Percentiles rank a stretch among this genome's conserved stretches.
Evolutionary conservation across 176 grass and related monocot species (phyloP).

Genomic region (Olyra latifolia): DNA sequence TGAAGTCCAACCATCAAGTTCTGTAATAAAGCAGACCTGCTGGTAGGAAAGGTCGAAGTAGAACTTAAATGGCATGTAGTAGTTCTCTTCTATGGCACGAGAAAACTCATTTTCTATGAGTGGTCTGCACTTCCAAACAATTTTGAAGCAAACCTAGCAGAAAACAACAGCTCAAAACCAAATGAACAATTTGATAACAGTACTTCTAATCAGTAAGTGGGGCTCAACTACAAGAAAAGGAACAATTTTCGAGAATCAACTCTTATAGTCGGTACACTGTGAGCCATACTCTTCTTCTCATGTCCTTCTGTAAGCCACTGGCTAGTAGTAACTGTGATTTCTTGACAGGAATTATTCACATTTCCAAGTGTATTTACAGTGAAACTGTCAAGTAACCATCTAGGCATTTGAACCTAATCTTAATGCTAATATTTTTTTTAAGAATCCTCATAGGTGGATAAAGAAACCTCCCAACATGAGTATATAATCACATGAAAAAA

Average conservation of each 20-base stretch:
- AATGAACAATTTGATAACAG: neutral
- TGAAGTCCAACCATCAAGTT: constrained; percentile 23
- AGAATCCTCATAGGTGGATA: neutral
- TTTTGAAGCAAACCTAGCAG: constrained; percentile 54
- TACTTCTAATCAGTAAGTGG: neutral
- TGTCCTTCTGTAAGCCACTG: neutral
- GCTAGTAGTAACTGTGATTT: neutral
- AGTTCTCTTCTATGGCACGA: constrained; percentile 57
- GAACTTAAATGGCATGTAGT: constrained; percentile 56
- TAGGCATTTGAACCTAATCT: neutral
- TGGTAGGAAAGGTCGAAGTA: constrained; percentile 59
- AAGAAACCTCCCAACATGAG: neutral
- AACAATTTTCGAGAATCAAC: neutral
- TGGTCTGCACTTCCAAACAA: constrained; percentile 61
- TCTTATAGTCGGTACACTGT: neutral
- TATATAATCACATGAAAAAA: neutral
- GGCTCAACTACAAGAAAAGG: neutral
- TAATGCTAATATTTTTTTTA: neutral
- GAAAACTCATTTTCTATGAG: constrained; percentile 59
- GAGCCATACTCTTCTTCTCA: neutral
- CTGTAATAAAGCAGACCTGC: constrained; percentile 44
- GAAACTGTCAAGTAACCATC: neutral
- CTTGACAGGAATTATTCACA: neutral
- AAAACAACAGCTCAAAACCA: constrained; percentile 31
- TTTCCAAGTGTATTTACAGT: neutral